Conservation (phyloP, 2,329 filamentous ascomycete genomes). For the Exophiala xenobiotica region DNA sequence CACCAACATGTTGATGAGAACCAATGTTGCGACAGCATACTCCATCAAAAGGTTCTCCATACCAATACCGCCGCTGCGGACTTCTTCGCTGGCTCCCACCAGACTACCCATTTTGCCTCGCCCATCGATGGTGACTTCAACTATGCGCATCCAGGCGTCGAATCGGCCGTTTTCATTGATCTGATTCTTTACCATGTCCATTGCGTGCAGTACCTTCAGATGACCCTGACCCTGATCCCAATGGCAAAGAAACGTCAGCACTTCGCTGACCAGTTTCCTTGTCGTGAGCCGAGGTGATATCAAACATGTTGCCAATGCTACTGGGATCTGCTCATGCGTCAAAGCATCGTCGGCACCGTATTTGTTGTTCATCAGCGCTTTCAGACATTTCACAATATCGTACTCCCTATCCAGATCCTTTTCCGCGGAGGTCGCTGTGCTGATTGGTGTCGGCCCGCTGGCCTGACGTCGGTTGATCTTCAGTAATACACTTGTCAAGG, state of each 20-base stretch:
- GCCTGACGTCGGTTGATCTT: conserved; percentile 90
- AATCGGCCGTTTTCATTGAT: conserved; percentile 93
- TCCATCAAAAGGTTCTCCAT: conserved; percentile 99
- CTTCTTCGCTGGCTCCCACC: conserved; percentile 93
- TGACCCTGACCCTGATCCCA: conserved; percentile 90
- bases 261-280: conserved; percentile 90
- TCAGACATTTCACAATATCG: conserved; percentile 95
- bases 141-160: conserved; percentile 97
- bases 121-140: conserved; percentile 94
- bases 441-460: conserved; percentile 66
- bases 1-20: conserved; percentile 94
- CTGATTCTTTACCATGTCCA: conserved; percentile 86
- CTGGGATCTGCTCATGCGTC: conserved; percentile 82
- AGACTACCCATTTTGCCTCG: conserved; percentile 98
- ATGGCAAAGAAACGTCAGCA: conserved; percentile 92
- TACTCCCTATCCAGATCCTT: conserved; percentile 89
- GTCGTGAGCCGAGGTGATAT: conserved; percentile 88
- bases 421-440: conserved; percentile 60
- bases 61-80: conserved; percentile 91
- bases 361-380: conserved; percentile 98
- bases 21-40: conserved; percentile 91
- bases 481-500: conserved; percentile 85
- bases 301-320: conserved; percentile 81
- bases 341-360: conserved; percentile 96
- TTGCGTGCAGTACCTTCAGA: conserved; percentile 85